Evolutionary conservation across 495 filamentous ascomycete species (phyloP), one percentile per base, ranked within the genome.

Genomic region (Cercophora newfieldiana): DNA sequence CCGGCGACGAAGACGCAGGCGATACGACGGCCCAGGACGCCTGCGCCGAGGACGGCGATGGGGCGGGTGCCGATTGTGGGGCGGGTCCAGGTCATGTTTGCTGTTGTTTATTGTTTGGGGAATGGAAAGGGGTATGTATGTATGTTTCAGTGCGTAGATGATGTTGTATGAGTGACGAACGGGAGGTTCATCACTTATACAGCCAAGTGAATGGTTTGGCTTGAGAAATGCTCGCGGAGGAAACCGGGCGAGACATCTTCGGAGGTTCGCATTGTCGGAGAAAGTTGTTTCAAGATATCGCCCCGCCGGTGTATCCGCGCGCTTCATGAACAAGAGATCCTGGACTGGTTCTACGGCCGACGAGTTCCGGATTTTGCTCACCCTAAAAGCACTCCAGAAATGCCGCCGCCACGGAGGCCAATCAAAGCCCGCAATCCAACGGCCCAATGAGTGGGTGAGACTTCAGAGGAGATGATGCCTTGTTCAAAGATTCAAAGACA

Each of bases 1-100:
- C 54, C 67, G 19, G 69, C 33, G 18, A 69, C 66, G 21, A 59
- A 69, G 26, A 16, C 16, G 29, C 33, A 54, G 19, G 66, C 69
- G 31, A 71, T 71, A 24, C 69, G 69, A 5, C 69, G 69, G 16
- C 66, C 69, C 5, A 71, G 66, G 28, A 71, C 66, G 21, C 69
- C 69, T 1, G 59, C 66, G 12, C 69, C 69, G 5, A 71, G 59
- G 3, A 71, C 28, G 26, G 44, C 37, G 8, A 71, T 60, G 14
- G 63, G 66, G 12, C 69, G 51, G 48, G 55, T 61, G 48, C 47
- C 56, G 49, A 55, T 68, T 2, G 50, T 22, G 1, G 66, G 56
- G 25, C 62, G 44, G n/a, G 62, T 54, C 62, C 66, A 68, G 22
- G 55, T 44, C 66, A 68, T 68, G 26, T 12, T 61, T 54, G 25